phyloP scores from a whole-genome alignment of 805 yeast species.

The Candida maris region DNA sequence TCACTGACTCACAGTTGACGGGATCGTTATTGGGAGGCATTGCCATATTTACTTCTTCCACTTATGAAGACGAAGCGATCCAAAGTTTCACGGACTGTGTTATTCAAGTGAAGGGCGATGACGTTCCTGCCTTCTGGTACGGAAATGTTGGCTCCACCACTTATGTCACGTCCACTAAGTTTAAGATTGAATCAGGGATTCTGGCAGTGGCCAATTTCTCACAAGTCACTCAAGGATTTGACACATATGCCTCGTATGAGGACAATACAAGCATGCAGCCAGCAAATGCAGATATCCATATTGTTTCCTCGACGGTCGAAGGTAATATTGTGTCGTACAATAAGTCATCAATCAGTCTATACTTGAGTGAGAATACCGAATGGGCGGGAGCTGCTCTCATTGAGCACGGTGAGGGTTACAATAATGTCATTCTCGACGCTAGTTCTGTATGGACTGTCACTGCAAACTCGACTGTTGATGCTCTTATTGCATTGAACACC shows the following conservation, averaged over 20 bases:
- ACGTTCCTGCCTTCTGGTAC: slow-evolving; percentile 5
- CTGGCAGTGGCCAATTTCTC: slow-evolving; percentile 6
- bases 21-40: slow-evolving; percentile 4
- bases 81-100: slow-evolving; percentile 4
- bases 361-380: slow-evolving; percentile 2
- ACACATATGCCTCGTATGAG: slow-evolving; percentile 3
- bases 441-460: slow-evolving; percentile 3
- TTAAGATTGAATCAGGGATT: slow-evolving; percentile 3
- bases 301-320: slow-evolving; percentile 2
- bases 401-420: slow-evolving; percentile 3
- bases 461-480: slow-evolving; percentile 2
- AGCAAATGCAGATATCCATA: slow-evolving; percentile 3
- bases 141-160: slow-evolving; percentile 6
- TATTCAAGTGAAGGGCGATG: slow-evolving; percentile 4
- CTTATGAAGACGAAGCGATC: slow-evolving; percentile 2
- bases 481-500: neutral
- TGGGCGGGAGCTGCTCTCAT: slow-evolving; percentile 3
- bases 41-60: slow-evolving; percentile 3
- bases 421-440: slow-evolving; percentile 1
- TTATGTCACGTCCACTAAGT: slow-evolving; percentile 2
- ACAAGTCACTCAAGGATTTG: slow-evolving; percentile 5
- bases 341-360: slow-evolving; percentile 2
- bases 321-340: slow-evolving; percentile 6
- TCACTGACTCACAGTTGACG: slow-evolving; percentile 3
- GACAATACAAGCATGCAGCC: slow-evolving; percentile 2